Evolutionary conservation across 2,329 filamentous ascomycete genomes (phyloP), one percentile per base, ranked within the genome.

Genomic region (Paraphaeosphaeria minitans): DNA sequence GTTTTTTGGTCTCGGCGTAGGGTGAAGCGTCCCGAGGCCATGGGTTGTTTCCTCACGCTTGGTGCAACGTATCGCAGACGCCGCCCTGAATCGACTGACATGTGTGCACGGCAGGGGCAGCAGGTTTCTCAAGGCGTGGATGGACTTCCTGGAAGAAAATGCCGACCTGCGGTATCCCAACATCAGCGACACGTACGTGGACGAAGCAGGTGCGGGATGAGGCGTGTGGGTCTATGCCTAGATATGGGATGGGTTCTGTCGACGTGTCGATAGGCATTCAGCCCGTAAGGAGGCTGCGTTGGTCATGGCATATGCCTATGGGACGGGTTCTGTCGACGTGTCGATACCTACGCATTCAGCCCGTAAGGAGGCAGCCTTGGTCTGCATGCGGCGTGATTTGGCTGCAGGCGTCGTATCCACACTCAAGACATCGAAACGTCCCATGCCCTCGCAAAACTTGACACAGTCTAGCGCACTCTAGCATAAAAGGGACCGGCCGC

Each of bases 141-240:
- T 97, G 91, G 85, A 84, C 10, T 94, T 90, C 75, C 82, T 98
- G 31, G 94, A 98, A 77, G 92, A 97, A 63, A 82, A 96, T 69
- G 90, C 93, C 8, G 94, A 98, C 79, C 79, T 98, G 66, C 84
- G 95, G 72, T 98, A 97, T 78, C 92, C 94, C 3, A 90, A 95
- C 72, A 72, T 87, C 29, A 74, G 75, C 21, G 81, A 83, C 27
- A 62, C 83, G 51, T 68, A 74, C 69, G 73, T 67, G 66, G 70
- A 73, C 57, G 66, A 69, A 68, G 63, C 56, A 45, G 55, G 67
- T 46, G 61, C 58, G 24, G 60, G 67, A 63, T 66, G 61, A 66
- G 57, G 48, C 19, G 14, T 37, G 31, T n/a, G n/a, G n/a, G n/a
- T n/a, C n/a, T n/a, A n/a, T n/a, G n/a, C n/a, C n/a, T n/a, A n/a